These are phyloP conservation scores for Saururus chinensis DNA, from an alignment of 164 flowering plant genomes.

Conservation along the genomic window DNA sequence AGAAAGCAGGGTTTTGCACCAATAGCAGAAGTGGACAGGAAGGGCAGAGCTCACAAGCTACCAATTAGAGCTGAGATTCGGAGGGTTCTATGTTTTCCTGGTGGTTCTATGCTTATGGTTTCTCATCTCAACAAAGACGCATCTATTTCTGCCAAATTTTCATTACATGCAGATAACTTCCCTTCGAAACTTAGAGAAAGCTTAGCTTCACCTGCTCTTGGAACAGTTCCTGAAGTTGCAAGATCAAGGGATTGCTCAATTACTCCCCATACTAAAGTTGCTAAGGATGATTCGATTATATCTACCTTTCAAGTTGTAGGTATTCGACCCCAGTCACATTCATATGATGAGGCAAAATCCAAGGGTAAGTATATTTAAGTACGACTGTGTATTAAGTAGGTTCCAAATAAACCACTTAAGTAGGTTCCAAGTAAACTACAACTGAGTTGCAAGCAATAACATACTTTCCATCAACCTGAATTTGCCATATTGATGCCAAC, in stretches of 20 bases:
- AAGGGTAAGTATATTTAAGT: conserved; percentile 8
- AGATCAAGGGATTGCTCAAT: conserved; percentile 5
- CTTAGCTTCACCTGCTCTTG: conserved; percentile 11
- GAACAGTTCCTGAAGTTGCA: conserved; percentile 10
- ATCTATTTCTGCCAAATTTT: conserved; percentile 12
- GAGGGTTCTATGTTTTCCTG: conserved; percentile 77
- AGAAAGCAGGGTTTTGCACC: conserved; percentile 60
- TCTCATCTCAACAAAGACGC: conserved; percentile 45
- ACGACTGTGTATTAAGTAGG: background rate
- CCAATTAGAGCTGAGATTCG: conserved; percentile 72
- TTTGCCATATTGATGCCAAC: too few species aligned
- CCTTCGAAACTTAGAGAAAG: conserved; percentile 14
- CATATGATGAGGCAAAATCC: conserved; percentile 8
- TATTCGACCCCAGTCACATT: conserved; percentile 11
- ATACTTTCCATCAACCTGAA: too few species aligned
- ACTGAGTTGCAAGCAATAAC: conserved; percentile 12
- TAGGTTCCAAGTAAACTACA: background rate
- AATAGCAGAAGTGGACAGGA: conserved; percentile 62
- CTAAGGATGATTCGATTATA: conserved; percentile 1
- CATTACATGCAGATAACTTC: conserved; percentile 12
- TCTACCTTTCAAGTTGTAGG: conserved; percentile 7
- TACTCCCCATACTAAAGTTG: conserved; percentile 5
- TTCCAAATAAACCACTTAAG: background rate
- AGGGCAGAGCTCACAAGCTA: conserved; percentile 63
- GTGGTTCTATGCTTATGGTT: conserved; percentile 84